Evolutionary conservation across 2,329 filamentous ascomycete species (phyloP).

Genomic region (Aspergillus novoparasiticus): DNA sequence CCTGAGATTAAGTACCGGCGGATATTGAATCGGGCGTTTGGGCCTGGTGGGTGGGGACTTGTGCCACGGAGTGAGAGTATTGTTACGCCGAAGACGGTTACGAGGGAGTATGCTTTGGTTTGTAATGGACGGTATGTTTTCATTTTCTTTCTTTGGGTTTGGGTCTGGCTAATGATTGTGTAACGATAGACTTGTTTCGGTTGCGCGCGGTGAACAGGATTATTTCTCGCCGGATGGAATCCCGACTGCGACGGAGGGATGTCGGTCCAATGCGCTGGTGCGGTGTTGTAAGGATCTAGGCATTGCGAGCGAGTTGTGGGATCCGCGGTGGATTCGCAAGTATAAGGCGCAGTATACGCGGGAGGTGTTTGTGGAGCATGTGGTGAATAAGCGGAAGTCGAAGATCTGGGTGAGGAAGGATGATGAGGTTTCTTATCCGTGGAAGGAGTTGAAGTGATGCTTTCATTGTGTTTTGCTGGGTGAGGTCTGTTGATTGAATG

Average conservation of each 20-base stretch:
- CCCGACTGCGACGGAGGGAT: constrained; percentile 91
- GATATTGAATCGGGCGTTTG: constrained; percentile 87
- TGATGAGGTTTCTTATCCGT: constrained; percentile 69
- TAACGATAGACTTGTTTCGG: constrained; percentile 73
- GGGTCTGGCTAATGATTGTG: neutral
- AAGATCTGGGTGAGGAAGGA: constrained; percentile 87
- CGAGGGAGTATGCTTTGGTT: constrained; percentile 90
- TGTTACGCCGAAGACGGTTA: constrained; percentile 77
- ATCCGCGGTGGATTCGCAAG: constrained; percentile 82
- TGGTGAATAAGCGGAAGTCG: constrained; percentile 81
- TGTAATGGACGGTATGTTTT: constrained; percentile 75
- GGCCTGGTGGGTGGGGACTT: constrained; percentile 92
- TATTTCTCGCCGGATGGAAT: constrained; percentile 91
- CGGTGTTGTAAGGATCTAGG: constrained; percentile 98
- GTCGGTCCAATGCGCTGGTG: constrained; percentile 97
- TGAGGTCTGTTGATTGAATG: neutral
- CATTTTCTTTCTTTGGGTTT: neutral
- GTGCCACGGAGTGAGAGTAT: constrained; percentile 84
- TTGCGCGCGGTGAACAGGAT: constrained; percentile 90
- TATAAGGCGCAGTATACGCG: constrained; percentile 75
- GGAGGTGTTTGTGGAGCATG: constrained; percentile 89
- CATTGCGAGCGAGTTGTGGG: constrained; percentile 94
- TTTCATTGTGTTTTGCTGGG: neutral
- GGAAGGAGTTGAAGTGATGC: constrained; percentile 51
- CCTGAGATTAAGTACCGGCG: constrained; percentile 97